These are phyloP conservation scores for Aspergillus sp. DNA, from an alignment of 2,329 filamentous ascomycete genomes.

Conservation along the genomic window DNA sequence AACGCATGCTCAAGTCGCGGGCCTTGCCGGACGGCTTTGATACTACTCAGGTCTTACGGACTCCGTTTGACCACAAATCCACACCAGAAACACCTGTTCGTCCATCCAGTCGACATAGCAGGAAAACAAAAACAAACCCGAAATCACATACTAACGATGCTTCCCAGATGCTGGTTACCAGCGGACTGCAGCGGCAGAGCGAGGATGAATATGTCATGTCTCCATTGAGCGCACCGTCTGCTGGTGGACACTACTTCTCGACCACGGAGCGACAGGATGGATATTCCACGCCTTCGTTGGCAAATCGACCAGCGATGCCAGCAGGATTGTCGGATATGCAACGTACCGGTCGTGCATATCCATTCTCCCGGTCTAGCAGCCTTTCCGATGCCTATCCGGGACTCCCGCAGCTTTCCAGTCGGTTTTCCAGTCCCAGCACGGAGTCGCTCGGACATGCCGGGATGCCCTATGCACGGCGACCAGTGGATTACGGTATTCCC, in stretches of 20 bases:
- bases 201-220: slow-evolving; percentile 34
- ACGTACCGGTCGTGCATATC: slow-evolving; percentile 20
- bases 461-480: slow-evolving; percentile 21
- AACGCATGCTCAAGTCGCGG: slow-evolving; percentile 53
- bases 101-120: slow-evolving; percentile 37
- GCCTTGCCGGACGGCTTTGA: slow-evolving; percentile 54
- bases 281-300: not conserved
- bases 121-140: slow-evolving; percentile 13
- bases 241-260: slow-evolving; percentile 28
- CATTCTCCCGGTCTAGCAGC: slow-evolving; percentile 28
- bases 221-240: slow-evolving; percentile 28
- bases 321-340: slow-evolving; percentile 22
- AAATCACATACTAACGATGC: not conserved
- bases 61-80: slow-evolving; percentile 41
- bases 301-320: slow-evolving; percentile 15
- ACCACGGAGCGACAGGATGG: slow-evolving; percentile 6
- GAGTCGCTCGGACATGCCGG: slow-evolving; percentile 15
- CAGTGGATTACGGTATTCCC: slow-evolving; percentile 22
- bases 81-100: slow-evolving; percentile 43
- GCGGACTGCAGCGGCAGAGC: slow-evolving; percentile 23
- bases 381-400: slow-evolving; percentile 25
- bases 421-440: slow-evolving; percentile 19
- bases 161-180: slow-evolving; percentile 24
- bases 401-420: slow-evolving; percentile 20
- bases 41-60: slow-evolving; percentile 51